These are phyloP conservation scores for Nicotiana sylvestris DNA, from an alignment of 257 asterid genomes.

Conservation along the genomic window DNA sequence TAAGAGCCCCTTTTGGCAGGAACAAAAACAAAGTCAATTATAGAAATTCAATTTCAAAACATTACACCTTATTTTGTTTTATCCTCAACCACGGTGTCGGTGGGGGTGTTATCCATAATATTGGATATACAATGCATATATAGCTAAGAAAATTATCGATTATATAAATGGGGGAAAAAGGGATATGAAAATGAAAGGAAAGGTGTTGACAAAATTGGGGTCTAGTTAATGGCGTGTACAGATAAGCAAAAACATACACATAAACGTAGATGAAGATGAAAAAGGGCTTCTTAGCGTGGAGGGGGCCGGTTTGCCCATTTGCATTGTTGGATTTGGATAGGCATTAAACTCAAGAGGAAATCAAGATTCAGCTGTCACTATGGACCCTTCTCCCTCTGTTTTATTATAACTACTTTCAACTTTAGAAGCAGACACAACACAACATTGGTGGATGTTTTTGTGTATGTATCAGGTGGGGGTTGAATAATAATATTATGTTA, in stretches of 20 bases:
- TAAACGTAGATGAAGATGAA: background rate
- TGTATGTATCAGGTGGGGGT: background rate
- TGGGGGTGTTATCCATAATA: background rate
- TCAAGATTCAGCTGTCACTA: background rate
- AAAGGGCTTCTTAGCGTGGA: background rate
- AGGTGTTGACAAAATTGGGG: background rate
- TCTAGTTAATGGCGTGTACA: conserved; percentile 8
- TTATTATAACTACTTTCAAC: background rate
- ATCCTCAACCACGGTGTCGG: background rate
- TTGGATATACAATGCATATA: background rate
- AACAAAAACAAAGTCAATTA: background rate
- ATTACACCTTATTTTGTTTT: background rate
- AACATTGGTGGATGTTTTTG: background rate
- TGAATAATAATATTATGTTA: background rate
- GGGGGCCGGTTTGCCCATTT: background rate
- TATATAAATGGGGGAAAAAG: background rate
- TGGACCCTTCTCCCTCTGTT: background rate
- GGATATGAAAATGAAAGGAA: background rate
- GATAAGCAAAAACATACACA: background rate
- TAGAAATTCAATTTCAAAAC: background rate
- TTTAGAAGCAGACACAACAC: background rate
- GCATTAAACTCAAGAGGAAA: background rate
- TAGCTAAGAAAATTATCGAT: background rate
- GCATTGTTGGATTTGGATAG: background rate
- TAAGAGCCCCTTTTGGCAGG: background rate